Percentiles rank a stretch among this genome's conserved stretches.
These are phyloP conservation scores for Boletus vinaceobasis DNA, from an alignment of 768 basidiomycete species.

Conservation along the genomic window DNA sequence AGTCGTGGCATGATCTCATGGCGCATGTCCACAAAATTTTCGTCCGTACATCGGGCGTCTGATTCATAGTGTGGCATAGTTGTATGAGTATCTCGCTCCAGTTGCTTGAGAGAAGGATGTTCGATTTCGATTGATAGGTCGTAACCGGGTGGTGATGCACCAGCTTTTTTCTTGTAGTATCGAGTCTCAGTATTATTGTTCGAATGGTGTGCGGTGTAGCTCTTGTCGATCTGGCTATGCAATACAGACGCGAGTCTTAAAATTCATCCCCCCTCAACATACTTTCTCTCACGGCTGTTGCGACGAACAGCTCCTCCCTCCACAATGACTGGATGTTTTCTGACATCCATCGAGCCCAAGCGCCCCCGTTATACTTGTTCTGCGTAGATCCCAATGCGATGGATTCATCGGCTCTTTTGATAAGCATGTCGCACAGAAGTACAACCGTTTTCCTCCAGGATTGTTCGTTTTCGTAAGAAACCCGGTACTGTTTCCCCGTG, in stretches of 20 bases:
- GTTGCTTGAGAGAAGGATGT: no score
- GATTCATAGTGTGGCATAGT: no score
- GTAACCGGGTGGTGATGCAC: no score
- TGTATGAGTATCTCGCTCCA: no score
- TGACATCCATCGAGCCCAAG: slow-evolving; percentile 35
- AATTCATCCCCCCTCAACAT: slow-evolving; percentile 48
- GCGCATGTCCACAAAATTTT: slow-evolving; percentile 1
- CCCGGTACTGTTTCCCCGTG: slow-evolving; percentile 39
- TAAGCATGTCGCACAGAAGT: slow-evolving; percentile 38
- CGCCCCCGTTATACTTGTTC: background rate
- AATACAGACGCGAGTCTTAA: slow-evolving; percentile 20
- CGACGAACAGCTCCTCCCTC: slow-evolving; percentile 58
- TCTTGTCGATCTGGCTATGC: background rate
- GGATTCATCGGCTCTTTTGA: slow-evolving; percentile 30
- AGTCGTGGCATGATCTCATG: slow-evolving; percentile 11
- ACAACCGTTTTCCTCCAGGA: slow-evolving; percentile 43
- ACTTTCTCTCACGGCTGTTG: slow-evolving; percentile 44
- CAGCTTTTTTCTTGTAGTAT: no score
- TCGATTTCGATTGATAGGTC: no score
- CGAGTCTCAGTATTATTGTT: background rate
- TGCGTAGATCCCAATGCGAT: slow-evolving; percentile 1
- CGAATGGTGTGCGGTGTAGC: no score
- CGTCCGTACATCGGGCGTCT: background rate
- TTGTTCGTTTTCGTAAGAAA: slow-evolving; percentile 50
- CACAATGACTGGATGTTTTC: slow-evolving; percentile 50